phyloP scores from a whole-genome alignment of 2,329 filamentous ascomycete species.

The Dactylonectria macrodidyma region DNA sequence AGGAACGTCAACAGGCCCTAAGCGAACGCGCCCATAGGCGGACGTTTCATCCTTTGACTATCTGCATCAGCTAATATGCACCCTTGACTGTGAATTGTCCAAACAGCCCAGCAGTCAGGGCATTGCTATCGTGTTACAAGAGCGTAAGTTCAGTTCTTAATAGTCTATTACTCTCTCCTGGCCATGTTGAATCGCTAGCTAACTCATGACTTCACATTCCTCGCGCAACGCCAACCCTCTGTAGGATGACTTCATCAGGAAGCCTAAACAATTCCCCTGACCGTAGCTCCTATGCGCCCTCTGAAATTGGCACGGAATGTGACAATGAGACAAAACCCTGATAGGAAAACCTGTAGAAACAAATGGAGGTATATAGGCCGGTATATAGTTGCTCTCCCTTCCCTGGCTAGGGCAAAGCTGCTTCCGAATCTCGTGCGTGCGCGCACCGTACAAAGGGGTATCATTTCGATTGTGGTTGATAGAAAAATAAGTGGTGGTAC shows the following conservation, averaged over 20 bases:
- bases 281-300: background rate
- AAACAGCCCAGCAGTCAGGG: no score
- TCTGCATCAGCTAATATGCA: no score
- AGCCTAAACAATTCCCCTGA: slow-evolving; percentile 26
- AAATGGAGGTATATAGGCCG: slow-evolving; percentile 14
- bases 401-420: slow-evolving; percentile 22
- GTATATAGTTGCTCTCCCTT: slow-evolving; percentile 28
- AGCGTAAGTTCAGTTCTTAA: background rate
- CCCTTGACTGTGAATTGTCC: no score
- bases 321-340: slow-evolving; percentile 20
- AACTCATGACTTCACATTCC: slow-evolving; percentile 33
- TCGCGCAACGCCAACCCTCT: slow-evolving; percentile 40
- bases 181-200: slow-evolving; percentile 38
- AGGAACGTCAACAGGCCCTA: slow-evolving; percentile 14
- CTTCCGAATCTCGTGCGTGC: slow-evolving; percentile 39
- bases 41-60: background rate
- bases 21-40: background rate
- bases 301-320: background rate
- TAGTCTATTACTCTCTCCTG: slow-evolving; percentile 38
- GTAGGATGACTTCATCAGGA: slow-evolving; percentile 41
- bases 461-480: slow-evolving; percentile 46
- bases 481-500: slow-evolving; percentile 40
- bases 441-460: slow-evolving; percentile 42
- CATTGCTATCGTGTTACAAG: background rate
- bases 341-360: slow-evolving; percentile 25